These are phyloP conservation scores for Butyriboletus appendiculatus DNA, from an alignment of 1,284 basidiomycete species.

Conservation along the genomic window DNA sequence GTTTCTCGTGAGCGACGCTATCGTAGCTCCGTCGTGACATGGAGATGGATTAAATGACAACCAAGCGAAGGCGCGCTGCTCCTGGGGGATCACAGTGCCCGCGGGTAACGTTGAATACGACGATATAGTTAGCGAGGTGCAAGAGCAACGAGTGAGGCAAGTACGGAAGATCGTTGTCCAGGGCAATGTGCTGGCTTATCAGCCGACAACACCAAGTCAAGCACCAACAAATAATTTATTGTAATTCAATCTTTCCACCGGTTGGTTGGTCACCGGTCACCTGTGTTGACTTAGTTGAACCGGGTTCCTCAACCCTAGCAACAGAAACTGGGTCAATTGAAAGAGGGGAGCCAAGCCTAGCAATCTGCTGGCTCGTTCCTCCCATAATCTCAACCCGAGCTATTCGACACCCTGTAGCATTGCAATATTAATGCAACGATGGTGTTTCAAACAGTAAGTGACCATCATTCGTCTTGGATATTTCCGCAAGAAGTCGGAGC, in stretches of 20 bases:
- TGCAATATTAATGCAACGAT: too few relatives aligned
- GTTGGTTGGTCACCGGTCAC: too few relatives aligned
- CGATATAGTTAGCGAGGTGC: background rate
- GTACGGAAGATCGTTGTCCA: constrained; percentile 4
- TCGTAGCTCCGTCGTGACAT: constrained; percentile 73
- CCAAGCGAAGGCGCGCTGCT: constrained; percentile 5
- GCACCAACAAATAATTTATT: constrained; percentile 31
- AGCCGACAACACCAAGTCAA: constrained; percentile 12
- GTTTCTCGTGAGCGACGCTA: constrained; percentile 64
- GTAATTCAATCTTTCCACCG: background rate
- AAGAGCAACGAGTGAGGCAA: background rate
- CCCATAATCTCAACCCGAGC: background rate
- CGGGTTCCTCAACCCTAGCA: too few relatives aligned
- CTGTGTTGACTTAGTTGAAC: too few relatives aligned
- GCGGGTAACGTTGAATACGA: background rate
- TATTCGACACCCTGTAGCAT: background rate
- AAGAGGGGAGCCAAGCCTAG: background rate
- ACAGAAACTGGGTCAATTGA: background rate
- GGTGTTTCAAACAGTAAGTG: too few relatives aligned
- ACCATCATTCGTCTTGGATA: background rate
- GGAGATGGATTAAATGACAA: constrained; percentile 17
- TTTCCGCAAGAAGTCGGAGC: background rate
- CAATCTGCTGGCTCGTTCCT: background rate
- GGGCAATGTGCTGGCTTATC: background rate
- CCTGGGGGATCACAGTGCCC: constrained; percentile 5